These are phyloP conservation scores for Ceratobasidium sp. DNA, from an alignment of 1,284 basidiomycete genomes.

Conservation along the genomic window DNA sequence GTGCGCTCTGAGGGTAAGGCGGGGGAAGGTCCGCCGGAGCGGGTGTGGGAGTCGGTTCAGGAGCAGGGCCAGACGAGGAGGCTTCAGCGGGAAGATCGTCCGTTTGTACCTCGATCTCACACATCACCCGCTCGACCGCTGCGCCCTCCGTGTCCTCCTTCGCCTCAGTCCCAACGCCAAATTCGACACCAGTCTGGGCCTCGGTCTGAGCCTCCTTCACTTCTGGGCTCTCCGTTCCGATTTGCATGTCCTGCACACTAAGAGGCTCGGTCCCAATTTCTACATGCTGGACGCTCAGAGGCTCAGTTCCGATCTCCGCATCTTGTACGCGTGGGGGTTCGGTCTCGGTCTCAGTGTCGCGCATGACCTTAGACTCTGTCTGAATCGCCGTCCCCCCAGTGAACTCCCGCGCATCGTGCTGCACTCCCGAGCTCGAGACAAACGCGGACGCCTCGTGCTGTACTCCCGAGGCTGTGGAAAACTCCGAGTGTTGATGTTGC, in stretches of 20 bases:
- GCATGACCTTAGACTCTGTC: slow-evolving; percentile 13
- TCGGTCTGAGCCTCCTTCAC: slow-evolving; percentile 33
- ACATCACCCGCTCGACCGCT: slow-evolving; percentile 47
- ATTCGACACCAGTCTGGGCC: slow-evolving; percentile 17
- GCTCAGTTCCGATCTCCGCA: slow-evolving; percentile 15
- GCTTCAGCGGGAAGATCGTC: slow-evolving; percentile 50
- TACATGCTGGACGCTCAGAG: slow-evolving; percentile 14
- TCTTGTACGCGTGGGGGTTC: slow-evolving; percentile 5
- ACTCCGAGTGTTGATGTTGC: slow-evolving; percentile 55
- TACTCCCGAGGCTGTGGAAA: slow-evolving; percentile 12
- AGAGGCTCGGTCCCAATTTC: slow-evolving; percentile 8
- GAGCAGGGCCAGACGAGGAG: slow-evolving; percentile 51
- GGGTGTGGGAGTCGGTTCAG: slow-evolving; percentile 53
- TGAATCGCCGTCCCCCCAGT: slow-evolving; percentile 4
- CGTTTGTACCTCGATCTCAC: slow-evolving; percentile 60
- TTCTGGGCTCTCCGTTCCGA: slow-evolving; percentile 19
- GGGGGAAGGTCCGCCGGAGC: slow-evolving; percentile 71
- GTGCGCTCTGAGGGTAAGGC: slow-evolving; percentile 70
- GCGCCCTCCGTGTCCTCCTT: slow-evolving; percentile 5
- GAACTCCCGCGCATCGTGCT: slow-evolving; percentile 26
- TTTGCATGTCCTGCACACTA: slow-evolving; percentile 12
- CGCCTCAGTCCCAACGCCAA: slow-evolving; percentile 26
- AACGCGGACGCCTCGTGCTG: slow-evolving; percentile 45
- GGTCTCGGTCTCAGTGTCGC: slow-evolving; percentile 6
- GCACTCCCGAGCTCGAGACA: slow-evolving; percentile 49